Base-by-base conservation (phyloP, 768 basidiomycete species). In the Leccinum incarnatum region DNA sequence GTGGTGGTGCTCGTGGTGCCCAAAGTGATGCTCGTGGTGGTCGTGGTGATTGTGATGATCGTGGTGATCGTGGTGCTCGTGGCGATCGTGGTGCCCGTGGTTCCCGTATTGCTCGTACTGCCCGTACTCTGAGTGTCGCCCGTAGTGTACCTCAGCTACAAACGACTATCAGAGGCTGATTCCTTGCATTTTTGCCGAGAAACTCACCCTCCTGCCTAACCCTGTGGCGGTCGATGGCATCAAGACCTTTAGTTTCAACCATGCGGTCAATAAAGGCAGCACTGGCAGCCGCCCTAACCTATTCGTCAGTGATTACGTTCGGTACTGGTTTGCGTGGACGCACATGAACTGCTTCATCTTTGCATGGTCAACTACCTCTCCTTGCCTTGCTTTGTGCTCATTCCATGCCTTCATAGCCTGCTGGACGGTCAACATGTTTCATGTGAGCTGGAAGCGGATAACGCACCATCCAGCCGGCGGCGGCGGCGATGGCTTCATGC, bases 351-450 rank as follows among this genome's bases (percentile, higher is more conserved):
- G 79, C 75, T 87, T 88, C 21, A 83, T 84, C 66, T 76, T 76
- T 9, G 69, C 78, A 67, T 90, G 88, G 52, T 29, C 69, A 15
- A 59, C 65, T 3, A 82, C 78, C 63, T 79, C 62, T 45, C 88
- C 89, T 25, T 86, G 75, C 40, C 53, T 66, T 37, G 56, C 76
- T 29, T 65, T 51, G 71, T 90, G 88, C 0, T 83, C 62, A 62
- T 89, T 78, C 67, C 82, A 89, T 2, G 83, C 80, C 68, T 86
- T 88, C 50, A 79, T 79, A 57, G 87, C 87, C 85, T 85, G 58
- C 12, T n/a, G 30, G 30, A 45, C 14, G 47, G 32, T 63, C 32
- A 60, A 52, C 2, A 36, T 19, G 19, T n/a, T 6, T 15, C 23
- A 8, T 53, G 19, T 42, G 4, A 34, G 14, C n/a, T 46, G 25